These are phyloP conservation scores for Sordaria brevicollis DNA, from an alignment of 495 filamentous ascomycete genomes.

Conservation along the genomic window DNA sequence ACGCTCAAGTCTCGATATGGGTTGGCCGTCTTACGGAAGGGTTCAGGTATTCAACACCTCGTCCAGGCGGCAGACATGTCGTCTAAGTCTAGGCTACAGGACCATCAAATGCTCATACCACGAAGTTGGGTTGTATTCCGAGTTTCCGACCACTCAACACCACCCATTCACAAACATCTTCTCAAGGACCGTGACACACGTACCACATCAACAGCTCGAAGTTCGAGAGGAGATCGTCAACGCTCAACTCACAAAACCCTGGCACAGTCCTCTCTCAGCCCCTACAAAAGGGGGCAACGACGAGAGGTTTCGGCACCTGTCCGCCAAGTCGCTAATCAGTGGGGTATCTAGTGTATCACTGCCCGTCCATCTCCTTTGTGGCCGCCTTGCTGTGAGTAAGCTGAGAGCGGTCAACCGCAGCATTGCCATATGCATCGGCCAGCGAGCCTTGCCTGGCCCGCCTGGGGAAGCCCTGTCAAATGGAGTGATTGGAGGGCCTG, in stretches of 20 bases:
- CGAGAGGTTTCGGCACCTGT: neutral
- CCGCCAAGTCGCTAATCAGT: constrained; percentile 6
- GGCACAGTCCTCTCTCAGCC: neutral
- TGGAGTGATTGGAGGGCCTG: neutral
- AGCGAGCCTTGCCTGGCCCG: neutral
- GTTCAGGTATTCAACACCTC: neutral
- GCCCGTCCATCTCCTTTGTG: neutral
- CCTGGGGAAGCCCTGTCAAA: neutral
- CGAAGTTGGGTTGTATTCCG: neutral
- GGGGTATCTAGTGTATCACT: constrained; percentile 7
- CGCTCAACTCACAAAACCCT: neutral
- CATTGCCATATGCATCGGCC: neutral
- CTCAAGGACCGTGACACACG: neutral
- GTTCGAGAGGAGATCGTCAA: neutral
- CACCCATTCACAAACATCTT: neutral
- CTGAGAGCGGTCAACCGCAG: neutral
- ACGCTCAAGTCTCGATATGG: neutral
- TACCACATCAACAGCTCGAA: too few species aligned
- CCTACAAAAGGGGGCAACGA: neutral
- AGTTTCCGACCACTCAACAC: too few species aligned
- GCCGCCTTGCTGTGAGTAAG: neutral
- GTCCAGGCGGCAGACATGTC: neutral
- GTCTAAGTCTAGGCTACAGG: neutral
- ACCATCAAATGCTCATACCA: neutral
- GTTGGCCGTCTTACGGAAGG: neutral